Base-by-base conservation (phyloP, 225 moss, liverwort and hornwort species). In the Neckera pumila region DNA sequence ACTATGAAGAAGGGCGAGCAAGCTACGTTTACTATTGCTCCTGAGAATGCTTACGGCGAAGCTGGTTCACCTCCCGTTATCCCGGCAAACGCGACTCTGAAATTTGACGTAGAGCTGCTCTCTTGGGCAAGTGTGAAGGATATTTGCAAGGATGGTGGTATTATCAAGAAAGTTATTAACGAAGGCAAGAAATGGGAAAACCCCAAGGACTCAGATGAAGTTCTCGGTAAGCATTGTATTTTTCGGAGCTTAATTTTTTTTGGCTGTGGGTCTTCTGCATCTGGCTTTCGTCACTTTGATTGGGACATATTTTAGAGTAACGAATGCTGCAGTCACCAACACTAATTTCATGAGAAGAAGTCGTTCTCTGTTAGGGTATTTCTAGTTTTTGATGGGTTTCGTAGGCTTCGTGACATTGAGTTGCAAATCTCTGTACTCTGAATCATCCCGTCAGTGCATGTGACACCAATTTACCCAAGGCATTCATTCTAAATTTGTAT, bases 111-210 rank as follows among this genome's bases (percentile, higher is more conserved):
- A 31, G 97, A 99, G 90, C 93, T 97, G 59, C 91, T 99, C 40
- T 97, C 95, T 75, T 99, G 99, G 99, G 94, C 95, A 64, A 96
- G 96, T 86, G 97, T 99, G 38, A 97, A 96, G 87, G 99, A 99
- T 60, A 96, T 99, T 61, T 99, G 97, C 90, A 97, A 99, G 86
- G 99, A 99, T 89, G 99, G 97, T 82, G 99, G 97, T 79, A 90
- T 97, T 17, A 92, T 97, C 79, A 99, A 99, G 93, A 99, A 97
- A 77, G 86, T 95, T 27, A 61, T 99, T 36, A 91, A 83, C 31
- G 95, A 96, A 74, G 97, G 97, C 71, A 94, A 95, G 81, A 97
- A 95, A 71, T 97, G 96, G 96, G 99, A 96, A 84, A 88, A 86
- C 28, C 99, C 99, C 6, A 99, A 99, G 82, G 99, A 97, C 85